These are phyloP conservation scores for Lasiosphaeria miniovina DNA, from an alignment of 495 filamentous ascomycete species.

Conservation along the genomic window DNA sequence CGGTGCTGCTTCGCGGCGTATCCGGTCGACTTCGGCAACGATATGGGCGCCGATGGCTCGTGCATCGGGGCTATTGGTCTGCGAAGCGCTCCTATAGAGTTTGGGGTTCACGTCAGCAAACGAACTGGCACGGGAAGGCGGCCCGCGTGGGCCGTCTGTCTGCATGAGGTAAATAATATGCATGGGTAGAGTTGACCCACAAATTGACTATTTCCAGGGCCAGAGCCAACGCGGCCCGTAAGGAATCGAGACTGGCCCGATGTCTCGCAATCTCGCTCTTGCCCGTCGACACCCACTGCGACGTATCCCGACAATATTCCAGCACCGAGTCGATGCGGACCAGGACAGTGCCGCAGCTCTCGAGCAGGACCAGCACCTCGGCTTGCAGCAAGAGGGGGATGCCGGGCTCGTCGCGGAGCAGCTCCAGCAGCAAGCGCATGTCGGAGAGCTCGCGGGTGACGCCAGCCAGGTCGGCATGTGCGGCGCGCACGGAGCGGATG, in stretches of 20 bases:
- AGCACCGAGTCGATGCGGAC: conserved; percentile 20
- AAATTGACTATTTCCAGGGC: conserved; percentile 24
- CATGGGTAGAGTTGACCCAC: conserved; percentile 5
- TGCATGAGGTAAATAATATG: not conserved
- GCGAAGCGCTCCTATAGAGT: not conserved
- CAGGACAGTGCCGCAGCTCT: conserved; percentile 20
- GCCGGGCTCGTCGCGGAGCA: conserved; percentile 23
- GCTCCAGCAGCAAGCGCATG: conserved; percentile 29
- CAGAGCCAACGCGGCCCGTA: conserved; percentile 21
- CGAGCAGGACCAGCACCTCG: conserved; percentile 22
- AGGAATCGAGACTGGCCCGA: conserved; percentile 13
- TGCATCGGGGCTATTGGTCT: conserved; percentile 1
- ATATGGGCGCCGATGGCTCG: conserved; percentile 4
- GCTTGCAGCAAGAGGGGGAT: conserved; percentile 21
- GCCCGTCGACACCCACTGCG: conserved; percentile 21
- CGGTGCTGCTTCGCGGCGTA: conserved; percentile 3
- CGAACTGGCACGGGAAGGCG: not conserved
- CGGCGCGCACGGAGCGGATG: conserved; percentile 27
- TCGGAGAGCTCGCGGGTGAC: conserved; percentile 32
- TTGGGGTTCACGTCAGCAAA: not conserved
- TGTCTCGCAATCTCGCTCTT: conserved; percentile 14
- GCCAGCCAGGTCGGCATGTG: conserved; percentile 28
- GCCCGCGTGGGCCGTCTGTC: too few relatives aligned
- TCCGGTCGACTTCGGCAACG: conserved; percentile 14
- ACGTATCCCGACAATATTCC: conserved; percentile 12